A percentile compares a stretch with the other conserved stretches of the same genome.
phyloP scores from a whole-genome alignment of 2,329 filamentous ascomycete genomes.

The Ophiocordyceps sinensis region DNA sequence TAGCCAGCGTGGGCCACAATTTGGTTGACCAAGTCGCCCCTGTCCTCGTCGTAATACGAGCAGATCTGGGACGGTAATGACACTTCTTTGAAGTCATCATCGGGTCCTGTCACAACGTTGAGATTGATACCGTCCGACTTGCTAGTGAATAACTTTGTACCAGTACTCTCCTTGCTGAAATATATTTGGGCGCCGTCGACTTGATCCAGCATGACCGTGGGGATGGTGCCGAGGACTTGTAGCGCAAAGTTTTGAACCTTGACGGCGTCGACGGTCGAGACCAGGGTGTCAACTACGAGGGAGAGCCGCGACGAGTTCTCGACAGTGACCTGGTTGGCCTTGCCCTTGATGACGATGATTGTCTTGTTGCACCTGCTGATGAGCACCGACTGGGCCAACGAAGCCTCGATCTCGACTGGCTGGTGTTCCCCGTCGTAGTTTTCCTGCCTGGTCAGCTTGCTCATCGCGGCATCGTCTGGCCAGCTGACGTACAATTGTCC shows the following conservation, averaged over 20 bases:
- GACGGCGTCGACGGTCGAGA: constrained; percentile 87
- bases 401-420: constrained; percentile 68
- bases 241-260: constrained; percentile 89
- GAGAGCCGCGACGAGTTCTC: constrained; percentile 80
- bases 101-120: constrained; percentile 55
- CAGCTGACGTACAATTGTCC: constrained; percentile 53
- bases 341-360: constrained; percentile 78
- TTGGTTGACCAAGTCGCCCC: constrained; percentile 72
- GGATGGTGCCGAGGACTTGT: constrained; percentile 76
- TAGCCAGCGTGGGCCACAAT: constrained; percentile 89
- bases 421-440: constrained; percentile 69
- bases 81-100: constrained; percentile 76
- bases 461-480: neutral
- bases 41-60: constrained; percentile 51
- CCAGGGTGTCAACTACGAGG: constrained; percentile 75
- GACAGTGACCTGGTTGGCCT: constrained; percentile 91
- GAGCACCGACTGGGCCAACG: constrained; percentile 75
- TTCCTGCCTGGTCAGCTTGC: constrained; percentile 41
- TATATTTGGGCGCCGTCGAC: constrained; percentile 84
- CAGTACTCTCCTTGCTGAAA: constrained; percentile 62
- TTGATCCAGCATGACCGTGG: constrained; percentile 83
- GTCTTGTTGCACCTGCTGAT: constrained; percentile 87
- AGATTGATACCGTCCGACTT: constrained; percentile 82
- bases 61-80: constrained; percentile 84
- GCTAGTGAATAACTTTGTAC: constrained; percentile 75